These are phyloP conservation scores for Botrytis porri DNA, from an alignment of 2,329 filamentous ascomycete species.

Conservation along the genomic window DNA sequence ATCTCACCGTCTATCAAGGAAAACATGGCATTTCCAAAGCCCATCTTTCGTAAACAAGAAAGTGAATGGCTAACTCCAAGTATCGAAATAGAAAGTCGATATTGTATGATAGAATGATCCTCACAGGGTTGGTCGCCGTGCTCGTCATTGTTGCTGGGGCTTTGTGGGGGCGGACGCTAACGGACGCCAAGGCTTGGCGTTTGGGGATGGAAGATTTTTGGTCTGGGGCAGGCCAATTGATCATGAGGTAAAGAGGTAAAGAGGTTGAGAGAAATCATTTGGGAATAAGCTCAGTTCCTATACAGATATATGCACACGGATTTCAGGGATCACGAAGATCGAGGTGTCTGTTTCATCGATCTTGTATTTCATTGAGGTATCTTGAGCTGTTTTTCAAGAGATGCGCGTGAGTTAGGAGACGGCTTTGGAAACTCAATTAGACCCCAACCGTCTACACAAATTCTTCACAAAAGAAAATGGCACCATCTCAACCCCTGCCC, in stretches of 20 bases:
- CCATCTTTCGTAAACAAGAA: background rate
- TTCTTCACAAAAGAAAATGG: background rate
- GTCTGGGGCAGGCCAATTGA: no score
- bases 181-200: background rate
- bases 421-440: background rate
- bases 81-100: no score
- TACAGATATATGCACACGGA: background rate
- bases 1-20: background rate
- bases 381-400: background rate
- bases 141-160: constrained; percentile 14
- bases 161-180: constrained; percentile 6
- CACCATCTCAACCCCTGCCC: constrained; percentile 37
- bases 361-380: background rate
- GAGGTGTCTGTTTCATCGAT: background rate
- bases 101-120: background rate
- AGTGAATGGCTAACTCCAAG: background rate
- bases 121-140: background rate
- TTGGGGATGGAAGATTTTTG: background rate
- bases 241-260: background rate
- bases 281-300: accelerated
- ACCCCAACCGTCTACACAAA: background rate
- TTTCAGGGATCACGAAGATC: background rate
- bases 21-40: background rate
- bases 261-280: background rate
- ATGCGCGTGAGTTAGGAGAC: background rate